A percentile compares a stretch with the other conserved stretches of the same genome.
Evolutionary conservation across 306 rosid species (phyloP).

Genomic region (Acacia crassicarpa): DNA sequence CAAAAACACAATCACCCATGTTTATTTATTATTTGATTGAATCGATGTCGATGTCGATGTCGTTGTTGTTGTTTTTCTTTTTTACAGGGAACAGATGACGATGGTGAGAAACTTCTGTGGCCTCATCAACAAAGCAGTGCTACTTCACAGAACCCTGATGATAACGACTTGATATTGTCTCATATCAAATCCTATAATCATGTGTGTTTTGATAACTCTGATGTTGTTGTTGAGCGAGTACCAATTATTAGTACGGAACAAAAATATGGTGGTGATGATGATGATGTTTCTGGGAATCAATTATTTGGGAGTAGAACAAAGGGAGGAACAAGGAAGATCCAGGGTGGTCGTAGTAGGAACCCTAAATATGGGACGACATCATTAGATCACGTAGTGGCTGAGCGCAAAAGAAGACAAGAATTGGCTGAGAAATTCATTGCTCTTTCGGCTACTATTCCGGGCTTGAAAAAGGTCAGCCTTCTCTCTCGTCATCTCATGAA

Average conservation of each 20-base stretch:
- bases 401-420: not conserved
- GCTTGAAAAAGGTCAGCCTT: not conserved
- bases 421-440: not conserved
- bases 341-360: not conserved
- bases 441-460: not conserved
- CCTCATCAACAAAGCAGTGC: not conserved
- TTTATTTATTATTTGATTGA: not conserved
- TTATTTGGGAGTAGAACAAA: not conserved
- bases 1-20: not conserved
- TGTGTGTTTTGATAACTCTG: not conserved
- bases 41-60: not conserved
- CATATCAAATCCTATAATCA: not conserved
- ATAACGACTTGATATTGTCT: not conserved
- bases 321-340: not conserved
- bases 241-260: not conserved
- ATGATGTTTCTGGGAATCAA: not conserved
- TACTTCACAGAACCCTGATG: not conserved
- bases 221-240: not conserved
- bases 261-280: not conserved
- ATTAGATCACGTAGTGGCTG: not conserved
- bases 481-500: not conserved
- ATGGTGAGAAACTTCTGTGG: not conserved
- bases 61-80: too few relatives aligned
- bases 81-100: not conserved
- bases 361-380: not conserved